Evolutionary conservation across 768 basidiomycete species (phyloP).

Genomic region (Rhizopogon sp.): DNA sequence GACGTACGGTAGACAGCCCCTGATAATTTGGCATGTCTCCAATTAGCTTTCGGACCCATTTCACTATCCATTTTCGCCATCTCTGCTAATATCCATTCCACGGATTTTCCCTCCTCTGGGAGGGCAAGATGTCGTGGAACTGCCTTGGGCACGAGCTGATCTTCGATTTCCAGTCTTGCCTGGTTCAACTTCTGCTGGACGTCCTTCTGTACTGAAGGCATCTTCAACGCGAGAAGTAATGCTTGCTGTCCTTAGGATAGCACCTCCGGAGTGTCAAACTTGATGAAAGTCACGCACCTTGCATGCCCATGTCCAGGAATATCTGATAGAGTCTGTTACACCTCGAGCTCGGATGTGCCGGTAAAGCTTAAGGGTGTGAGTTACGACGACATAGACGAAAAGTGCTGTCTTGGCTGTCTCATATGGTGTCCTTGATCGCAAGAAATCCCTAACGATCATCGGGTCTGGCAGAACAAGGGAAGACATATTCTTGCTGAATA

Average conservation of each 20-base stretch:
- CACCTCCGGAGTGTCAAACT: not conserved
- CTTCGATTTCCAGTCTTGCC: slow-evolving; percentile 61
- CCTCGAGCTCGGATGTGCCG: slow-evolving; percentile 37
- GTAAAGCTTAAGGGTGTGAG: slow-evolving; percentile 19
- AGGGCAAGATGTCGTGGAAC: slow-evolving; percentile 64
- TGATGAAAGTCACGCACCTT: slow-evolving; percentile 13
- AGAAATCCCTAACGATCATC: slow-evolving; percentile 12
- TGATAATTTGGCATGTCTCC: slow-evolving; percentile 70
- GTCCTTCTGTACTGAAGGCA: slow-evolving; percentile 57
- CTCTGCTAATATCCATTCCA: slow-evolving; percentile 72
- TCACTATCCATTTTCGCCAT: slow-evolving; percentile 78
- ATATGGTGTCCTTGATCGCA: slow-evolving; percentile 11
- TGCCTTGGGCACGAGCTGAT: slow-evolving; percentile 61
- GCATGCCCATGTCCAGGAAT: slow-evolving; percentile 21
- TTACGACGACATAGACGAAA: slow-evolving; percentile 28
- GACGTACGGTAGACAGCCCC: slow-evolving; percentile 82
- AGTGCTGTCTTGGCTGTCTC: slow-evolving; percentile 29
- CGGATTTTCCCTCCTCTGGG: slow-evolving; percentile 56
- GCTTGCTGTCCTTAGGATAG: slow-evolving; percentile 34
- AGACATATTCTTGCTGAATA: not conserved
- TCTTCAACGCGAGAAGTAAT: slow-evolving; percentile 50
- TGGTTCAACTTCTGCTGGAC: slow-evolving; percentile 60
- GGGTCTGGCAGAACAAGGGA: slow-evolving; percentile 5
- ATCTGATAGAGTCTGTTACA: slow-evolving; percentile 20
- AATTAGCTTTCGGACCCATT: slow-evolving; percentile 41